Percentiles rank a stretch among this genome's conserved stretches.
These are phyloP conservation scores for Coemansia sp. DNA, from an alignment of 192 early-diverging fungal species.

Conservation along the genomic window DNA sequence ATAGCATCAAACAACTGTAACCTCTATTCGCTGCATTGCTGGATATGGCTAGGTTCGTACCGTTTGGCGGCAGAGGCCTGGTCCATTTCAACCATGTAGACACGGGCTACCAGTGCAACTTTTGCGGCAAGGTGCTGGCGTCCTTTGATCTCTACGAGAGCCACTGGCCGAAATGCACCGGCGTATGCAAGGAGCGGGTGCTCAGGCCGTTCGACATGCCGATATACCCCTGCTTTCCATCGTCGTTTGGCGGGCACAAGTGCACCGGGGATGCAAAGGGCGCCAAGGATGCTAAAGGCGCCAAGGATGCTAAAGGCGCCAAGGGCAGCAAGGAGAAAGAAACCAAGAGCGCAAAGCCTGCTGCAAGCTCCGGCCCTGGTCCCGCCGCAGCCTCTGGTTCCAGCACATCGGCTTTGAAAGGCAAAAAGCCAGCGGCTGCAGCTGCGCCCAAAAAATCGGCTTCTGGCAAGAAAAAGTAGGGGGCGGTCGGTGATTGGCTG, in stretches of 20 bases:
- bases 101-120: conserved; percentile 21
- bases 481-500: not conserved
- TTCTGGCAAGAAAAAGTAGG: not conserved
- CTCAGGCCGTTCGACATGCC: conserved; percentile 29
- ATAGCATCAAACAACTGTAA: no score
- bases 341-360: not conserved
- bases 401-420: not conserved
- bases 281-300: not conserved
- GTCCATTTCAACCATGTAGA: conserved; percentile 30
- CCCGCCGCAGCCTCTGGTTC: not conserved
- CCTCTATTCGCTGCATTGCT: no score
- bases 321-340: not conserved
- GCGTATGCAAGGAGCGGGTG: conserved; percentile 40
- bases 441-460: not conserved
- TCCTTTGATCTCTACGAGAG: conserved; percentile 32
- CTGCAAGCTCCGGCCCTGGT: not conserved
- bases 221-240: conserved; percentile 23
- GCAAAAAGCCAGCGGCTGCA: conserved; percentile 6
- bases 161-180: conserved; percentile 51
- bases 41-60: conserved; percentile 32
- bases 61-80: conserved; percentile 44
- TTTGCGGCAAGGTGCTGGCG: conserved; percentile 34
- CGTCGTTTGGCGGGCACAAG: conserved; percentile 15
- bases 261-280: not conserved
- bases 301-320: not conserved